phyloP scores from a whole-genome alignment of 768 basidiomycete species.

The Suillus clintonianus region DNA sequence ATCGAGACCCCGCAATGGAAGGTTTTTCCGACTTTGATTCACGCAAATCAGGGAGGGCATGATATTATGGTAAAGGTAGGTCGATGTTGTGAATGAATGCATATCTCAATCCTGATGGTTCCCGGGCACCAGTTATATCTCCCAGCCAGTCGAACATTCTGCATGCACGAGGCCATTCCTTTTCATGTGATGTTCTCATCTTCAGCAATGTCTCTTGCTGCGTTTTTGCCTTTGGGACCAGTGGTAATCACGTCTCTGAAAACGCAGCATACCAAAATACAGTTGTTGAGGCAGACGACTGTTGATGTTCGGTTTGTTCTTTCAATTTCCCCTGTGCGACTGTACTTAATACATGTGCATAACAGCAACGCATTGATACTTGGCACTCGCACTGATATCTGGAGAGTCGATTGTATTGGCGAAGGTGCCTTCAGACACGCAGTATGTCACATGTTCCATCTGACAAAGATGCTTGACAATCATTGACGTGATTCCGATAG shows the following conservation, averaged over 20 bases:
- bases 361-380: conserved; percentile 47
- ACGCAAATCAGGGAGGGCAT: conserved; percentile 39
- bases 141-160: conserved; percentile 62
- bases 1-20: conserved; percentile 51
- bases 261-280: conserved; percentile 50
- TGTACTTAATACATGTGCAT: conserved; percentile 4
- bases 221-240: conserved; percentile 63
- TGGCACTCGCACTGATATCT: conserved; percentile 69
- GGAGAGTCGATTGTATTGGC: conserved; percentile 65
- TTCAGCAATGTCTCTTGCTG: conserved; percentile 53
- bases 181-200: conserved; percentile 67
- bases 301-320: conserved; percentile 58
- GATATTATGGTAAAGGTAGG: conserved; percentile 40
- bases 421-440: conserved; percentile 60
- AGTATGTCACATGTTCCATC: conserved; percentile 38
- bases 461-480: neutral
- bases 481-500: conserved; percentile 33
- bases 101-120: conserved; percentile 22
- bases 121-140: conserved; percentile 45
- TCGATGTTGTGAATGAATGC: neutral
- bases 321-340: neutral
- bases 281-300: conserved; percentile 65
- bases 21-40: conserved; percentile 42
- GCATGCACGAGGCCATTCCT: conserved; percentile 59
- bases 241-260: conserved; percentile 31